Conservation (phyloP, 1,284 basidiomycete species). For the Pholiota adiposa region DNA sequence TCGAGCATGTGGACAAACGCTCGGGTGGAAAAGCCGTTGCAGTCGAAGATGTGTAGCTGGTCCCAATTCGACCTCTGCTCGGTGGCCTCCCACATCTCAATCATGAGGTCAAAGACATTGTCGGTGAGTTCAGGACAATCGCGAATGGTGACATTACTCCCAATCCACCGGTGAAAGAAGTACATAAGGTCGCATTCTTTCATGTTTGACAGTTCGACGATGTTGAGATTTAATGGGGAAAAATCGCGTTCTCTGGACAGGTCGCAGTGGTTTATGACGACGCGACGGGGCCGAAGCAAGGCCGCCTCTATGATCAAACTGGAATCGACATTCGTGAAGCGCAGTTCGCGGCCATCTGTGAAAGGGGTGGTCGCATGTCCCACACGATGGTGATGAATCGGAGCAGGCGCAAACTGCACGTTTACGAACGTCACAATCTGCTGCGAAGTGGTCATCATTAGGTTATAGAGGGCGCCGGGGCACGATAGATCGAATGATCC, state of each 20-base stretch:
- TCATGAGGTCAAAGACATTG: background rate
- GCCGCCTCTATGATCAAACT: background rate
- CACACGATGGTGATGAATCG: too few relatives aligned
- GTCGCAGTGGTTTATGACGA: background rate
- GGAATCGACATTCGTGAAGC: background rate
- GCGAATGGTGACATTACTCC: background rate
- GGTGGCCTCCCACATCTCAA: background rate
- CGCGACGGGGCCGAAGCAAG: too few relatives aligned
- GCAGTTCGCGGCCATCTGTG: background rate
- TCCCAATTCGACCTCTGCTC: background rate
- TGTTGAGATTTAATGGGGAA: background rate
- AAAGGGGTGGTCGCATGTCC: too few relatives aligned
- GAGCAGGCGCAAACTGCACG: background rate
- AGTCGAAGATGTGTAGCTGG: background rate
- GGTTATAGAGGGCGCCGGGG: background rate
- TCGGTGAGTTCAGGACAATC: conserved; percentile 4
- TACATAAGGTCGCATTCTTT: background rate
- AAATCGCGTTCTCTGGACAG: background rate
- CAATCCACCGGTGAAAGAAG: conserved; percentile 1
- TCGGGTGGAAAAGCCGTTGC: background rate
- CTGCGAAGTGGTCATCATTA: background rate
- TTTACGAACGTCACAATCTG: background rate
- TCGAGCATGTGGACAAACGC: background rate
- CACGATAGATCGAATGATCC: background rate
- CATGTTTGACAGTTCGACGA: background rate